Evolutionary conservation across 208 protist species (phyloP).

Genomic region (Trypanosoma theileri): DNA sequence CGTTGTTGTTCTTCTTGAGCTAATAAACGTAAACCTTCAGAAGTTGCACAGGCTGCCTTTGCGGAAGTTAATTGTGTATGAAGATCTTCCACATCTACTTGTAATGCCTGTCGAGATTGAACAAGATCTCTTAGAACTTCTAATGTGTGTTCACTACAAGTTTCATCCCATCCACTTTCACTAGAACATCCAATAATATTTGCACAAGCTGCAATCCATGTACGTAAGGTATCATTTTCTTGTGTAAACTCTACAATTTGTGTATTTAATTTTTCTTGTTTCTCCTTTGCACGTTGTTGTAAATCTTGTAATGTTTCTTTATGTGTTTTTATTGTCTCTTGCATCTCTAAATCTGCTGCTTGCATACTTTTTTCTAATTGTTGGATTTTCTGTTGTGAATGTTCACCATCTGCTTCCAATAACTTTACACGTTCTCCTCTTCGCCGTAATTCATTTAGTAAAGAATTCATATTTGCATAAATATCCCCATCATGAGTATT

Average conservation of each 20-base stretch:
- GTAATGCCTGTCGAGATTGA: neutral
- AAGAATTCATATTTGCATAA: slow-evolving; percentile 9
- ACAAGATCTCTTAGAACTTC: slow-evolving; percentile 7
- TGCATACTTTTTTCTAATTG: slow-evolving; percentile 3
- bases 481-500: slow-evolving; percentile 14
- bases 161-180: neutral
- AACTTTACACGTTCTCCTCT: neutral
- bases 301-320: neutral
- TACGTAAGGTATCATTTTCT: slow-evolving; percentile 12
- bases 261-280: slow-evolving; percentile 5
- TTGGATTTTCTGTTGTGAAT: neutral
- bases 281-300: neutral
- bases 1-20: slow-evolving; percentile 4
- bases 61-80: neutral
- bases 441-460: neutral
- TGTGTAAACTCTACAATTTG: slow-evolving; percentile 1
- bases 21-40: neutral
- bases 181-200: slow-evolving; percentile 7
- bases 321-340: neutral
- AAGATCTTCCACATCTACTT: slow-evolving; percentile 5
- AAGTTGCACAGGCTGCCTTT: neutral
- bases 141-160: neutral
- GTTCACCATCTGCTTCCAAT: slow-evolving; percentile 9
- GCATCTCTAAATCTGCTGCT: slow-evolving; percentile 1
- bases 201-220: slow-evolving; percentile 3